Conservation (phyloP, 1,284 basidiomycete species). For the Cronartium ribicola region DNA sequence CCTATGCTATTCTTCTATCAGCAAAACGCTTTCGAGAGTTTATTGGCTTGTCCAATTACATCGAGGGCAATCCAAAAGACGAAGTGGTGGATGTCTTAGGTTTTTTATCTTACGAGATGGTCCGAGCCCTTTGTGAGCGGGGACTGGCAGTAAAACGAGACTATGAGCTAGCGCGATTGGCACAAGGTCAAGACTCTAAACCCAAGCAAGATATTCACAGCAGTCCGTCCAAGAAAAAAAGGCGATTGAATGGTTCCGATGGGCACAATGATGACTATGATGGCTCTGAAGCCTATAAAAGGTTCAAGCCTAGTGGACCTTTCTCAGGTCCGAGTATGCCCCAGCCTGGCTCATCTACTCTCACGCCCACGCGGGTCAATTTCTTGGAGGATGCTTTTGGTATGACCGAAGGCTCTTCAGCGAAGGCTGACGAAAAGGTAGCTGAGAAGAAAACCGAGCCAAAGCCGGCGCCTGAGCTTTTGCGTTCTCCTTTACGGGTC, state of each 20-base stretch:
- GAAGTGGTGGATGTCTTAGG: slow-evolving; percentile 96
- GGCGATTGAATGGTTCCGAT: neutral
- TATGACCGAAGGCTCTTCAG: slow-evolving; percentile 11
- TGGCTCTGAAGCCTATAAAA: slow-evolving; percentile 40
- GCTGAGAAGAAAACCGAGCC: neutral
- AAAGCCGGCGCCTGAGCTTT: neutral
- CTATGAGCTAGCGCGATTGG: slow-evolving; percentile 28
- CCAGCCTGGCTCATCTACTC: neutral
- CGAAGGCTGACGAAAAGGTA: neutral
- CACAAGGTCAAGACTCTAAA: slow-evolving; percentile 13
- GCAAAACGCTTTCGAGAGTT: slow-evolving; percentile 94
- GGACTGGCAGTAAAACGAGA: slow-evolving; percentile 72
- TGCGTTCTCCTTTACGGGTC: slow-evolving; percentile 23
- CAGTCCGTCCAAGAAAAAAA: slow-evolving; percentile 33
- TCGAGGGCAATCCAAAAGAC: slow-evolving; percentile 87
- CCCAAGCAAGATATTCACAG: slow-evolving; percentile 12
- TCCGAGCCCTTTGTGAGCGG: slow-evolving; percentile 80
- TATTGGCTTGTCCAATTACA: slow-evolving; percentile 78
- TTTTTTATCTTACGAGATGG: slow-evolving; percentile 95
- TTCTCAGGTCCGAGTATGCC: slow-evolving; percentile 34
- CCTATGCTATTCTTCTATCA: slow-evolving; percentile 50
- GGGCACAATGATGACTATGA: slow-evolving; percentile 33
- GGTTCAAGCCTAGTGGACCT: slow-evolving; percentile 36
- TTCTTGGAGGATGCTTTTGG: slow-evolving; percentile 31
- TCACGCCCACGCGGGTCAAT: neutral